Percentiles rank a stretch among this genome's conserved stretches.
Evolutionary conservation across 2,329 filamentous ascomycete genomes (phyloP).

Genomic region (Dothideomycetes sp.): DNA sequence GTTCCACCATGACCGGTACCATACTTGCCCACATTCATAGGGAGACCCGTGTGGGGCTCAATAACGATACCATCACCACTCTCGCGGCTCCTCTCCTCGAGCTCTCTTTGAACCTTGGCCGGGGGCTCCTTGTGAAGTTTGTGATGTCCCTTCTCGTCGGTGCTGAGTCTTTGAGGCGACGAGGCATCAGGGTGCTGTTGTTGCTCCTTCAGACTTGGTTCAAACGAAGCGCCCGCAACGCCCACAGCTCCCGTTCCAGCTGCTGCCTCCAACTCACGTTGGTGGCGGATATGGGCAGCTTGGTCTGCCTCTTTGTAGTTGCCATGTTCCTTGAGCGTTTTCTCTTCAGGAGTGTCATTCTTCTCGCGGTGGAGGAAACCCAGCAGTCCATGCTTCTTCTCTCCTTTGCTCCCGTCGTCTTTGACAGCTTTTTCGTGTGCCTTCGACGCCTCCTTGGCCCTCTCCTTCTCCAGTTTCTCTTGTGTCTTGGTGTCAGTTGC

Average conservation of each 20-base stretch:
- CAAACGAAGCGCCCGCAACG: conserved; percentile 12
- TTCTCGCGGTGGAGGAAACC: conserved; percentile 31
- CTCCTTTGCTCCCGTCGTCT: conserved; percentile 9
- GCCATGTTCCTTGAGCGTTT: not conserved
- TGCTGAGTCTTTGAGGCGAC: conserved; percentile 10
- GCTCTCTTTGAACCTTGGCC: conserved; percentile 21
- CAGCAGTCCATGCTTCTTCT: conserved; percentile 18
- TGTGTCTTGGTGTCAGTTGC: conserved; percentile 14
- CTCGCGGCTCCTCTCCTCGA: conserved; percentile 11
- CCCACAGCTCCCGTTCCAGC: conserved; percentile 7
- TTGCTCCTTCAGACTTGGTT: conserved; percentile 10
- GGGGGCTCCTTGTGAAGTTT: conserved; percentile 32
- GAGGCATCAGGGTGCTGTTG: conserved; percentile 5
- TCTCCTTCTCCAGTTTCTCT: conserved; percentile 17
- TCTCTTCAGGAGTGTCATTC: conserved; percentile 11
- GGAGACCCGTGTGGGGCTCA: conserved; percentile 29
- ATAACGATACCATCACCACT: conserved; percentile 18
- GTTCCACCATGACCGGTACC: conserved; percentile 20
- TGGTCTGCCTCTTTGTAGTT: conserved; percentile 4
- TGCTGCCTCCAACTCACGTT: conserved; percentile 9
- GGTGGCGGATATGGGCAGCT: conserved; percentile 7
- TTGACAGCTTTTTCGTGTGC: conserved; percentile 13
- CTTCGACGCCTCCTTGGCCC: conserved; percentile 16
- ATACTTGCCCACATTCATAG: conserved; percentile 29
- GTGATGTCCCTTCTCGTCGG: conserved; percentile 20